Base-by-base conservation (phyloP, 306 rosid genomes). In the Lathyrus aphaca region DNA sequence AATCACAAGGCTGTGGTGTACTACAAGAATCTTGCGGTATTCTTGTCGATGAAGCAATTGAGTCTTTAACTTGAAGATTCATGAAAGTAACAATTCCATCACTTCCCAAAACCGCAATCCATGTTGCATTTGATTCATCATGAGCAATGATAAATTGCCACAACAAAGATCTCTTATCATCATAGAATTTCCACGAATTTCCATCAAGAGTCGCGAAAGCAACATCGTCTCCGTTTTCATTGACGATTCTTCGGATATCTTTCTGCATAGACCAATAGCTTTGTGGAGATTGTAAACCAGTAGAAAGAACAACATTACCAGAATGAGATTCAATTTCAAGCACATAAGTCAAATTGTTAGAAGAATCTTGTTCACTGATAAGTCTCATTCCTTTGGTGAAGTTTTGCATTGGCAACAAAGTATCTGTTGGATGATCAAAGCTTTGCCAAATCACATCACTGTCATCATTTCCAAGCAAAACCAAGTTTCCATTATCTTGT, bases 131-230 rank as follows among this genome's bases (percentile, higher is more conserved):
- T 44, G 40, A 18, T 69, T 4, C 9, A 57, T 29, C 23, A 73
- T 8, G 7, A 51, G 12, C 18, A 5, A 93, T 48, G 71, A 74
- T 77, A 57, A 90, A 84, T 32, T 87, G 92, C 96, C 88, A 88
- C 4, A 85, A 79, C 68, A 88, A 69, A 10, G 58, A 83, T 14
- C 73, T 82, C 65, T 49, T 69, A 39, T 77, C 63, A 61, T 84
- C 96, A 75, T 85, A 94, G 76, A 90, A 84, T 27, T 78, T 88
- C 98, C 98, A 94, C 0, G 98, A 94, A 60, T 87, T 94, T 39
- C 23, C 74, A 61, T 18, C 72, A 2, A 94, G 56, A 8, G 81
- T 78, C 10, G 92, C 91, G 8, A 50, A 76, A 77, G 75, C 68
- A 9, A 84, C 88, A 1, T 18, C 72, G 8, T 79, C 77, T 11